These are phyloP conservation scores for Mycena kentingensis DNA, from an alignment of 768 basidiomycete genomes.

Conservation along the genomic window DNA sequence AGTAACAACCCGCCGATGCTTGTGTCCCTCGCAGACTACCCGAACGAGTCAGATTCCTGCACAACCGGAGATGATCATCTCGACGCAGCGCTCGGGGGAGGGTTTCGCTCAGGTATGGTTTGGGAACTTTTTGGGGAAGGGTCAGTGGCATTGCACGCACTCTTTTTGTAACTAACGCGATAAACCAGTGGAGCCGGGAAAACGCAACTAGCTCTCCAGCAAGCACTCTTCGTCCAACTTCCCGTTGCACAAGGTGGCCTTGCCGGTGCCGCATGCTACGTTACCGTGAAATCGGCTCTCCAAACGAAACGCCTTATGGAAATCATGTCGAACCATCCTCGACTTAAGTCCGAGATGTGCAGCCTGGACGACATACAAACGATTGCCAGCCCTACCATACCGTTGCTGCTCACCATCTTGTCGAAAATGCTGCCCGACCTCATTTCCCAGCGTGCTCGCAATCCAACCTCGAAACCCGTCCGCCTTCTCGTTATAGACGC, in stretches of 20 bases:
- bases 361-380: conserved; percentile 63
- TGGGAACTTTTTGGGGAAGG: conserved; percentile 92
- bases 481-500: conserved; percentile 87
- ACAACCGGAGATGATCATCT: conserved; percentile 75
- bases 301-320: conserved; percentile 70
- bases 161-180: conserved; percentile 8
- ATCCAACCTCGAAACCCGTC: conserved; percentile 53
- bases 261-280: conserved; percentile 70
- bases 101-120: conserved; percentile 74
- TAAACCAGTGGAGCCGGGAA: conserved; percentile 84
- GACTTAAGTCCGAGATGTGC: conserved; percentile 45
- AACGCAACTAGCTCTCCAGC: conserved; percentile 87
- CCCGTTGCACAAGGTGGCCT: conserved; percentile 58
- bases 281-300: conserved; percentile 72
- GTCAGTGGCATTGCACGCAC: conserved; percentile 41
- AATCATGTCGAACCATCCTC: conserved; percentile 55
- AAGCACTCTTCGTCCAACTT: conserved; percentile 78
- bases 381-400: conserved; percentile 54
- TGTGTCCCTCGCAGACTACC: conserved; percentile 42
- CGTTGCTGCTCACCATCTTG: conserved; percentile 57
- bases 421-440: conserved; percentile 55
- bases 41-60: conserved; percentile 45
- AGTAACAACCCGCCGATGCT: conserved; percentile 42
- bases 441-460: conserved; percentile 38
- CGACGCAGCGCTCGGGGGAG: conserved; percentile 75